These are phyloP conservation scores for Vitis hybrid DNA, from an alignment of 177 flowering plant genomes.

Conservation along the genomic window DNA sequence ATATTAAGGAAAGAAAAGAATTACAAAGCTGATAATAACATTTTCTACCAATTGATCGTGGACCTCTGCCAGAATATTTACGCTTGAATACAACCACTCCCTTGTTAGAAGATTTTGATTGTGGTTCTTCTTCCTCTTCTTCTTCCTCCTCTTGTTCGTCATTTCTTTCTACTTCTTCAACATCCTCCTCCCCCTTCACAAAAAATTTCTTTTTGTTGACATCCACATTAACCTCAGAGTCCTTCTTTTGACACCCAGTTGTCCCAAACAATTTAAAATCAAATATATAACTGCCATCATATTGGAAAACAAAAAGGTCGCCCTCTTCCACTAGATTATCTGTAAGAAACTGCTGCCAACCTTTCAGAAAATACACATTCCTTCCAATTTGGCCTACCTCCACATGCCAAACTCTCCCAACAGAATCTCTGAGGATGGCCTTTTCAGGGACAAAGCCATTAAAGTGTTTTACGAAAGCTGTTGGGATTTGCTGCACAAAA, in stretches of 20 bases:
- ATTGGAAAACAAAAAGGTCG: slow-evolving; percentile 22
- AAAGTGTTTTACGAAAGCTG: not conserved
- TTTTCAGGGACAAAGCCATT: not conserved
- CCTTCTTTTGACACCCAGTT: slow-evolving; percentile 17
- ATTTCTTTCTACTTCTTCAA: not conserved
- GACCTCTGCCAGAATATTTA: too few species aligned
- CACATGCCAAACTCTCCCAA: slow-evolving; percentile 15
- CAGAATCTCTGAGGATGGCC: slow-evolving; percentile 2
- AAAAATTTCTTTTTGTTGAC: too few species aligned
- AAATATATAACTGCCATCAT: slow-evolving; percentile 11
- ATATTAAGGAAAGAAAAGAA: too few species aligned
- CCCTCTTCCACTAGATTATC: slow-evolving; percentile 13
- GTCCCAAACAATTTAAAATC: slow-evolving; percentile 18
- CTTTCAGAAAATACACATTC: slow-evolving; percentile 11
- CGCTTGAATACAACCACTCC: too few species aligned
- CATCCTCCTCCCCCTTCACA: not conserved
- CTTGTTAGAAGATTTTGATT: too few species aligned
- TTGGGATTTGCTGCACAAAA: slow-evolving; percentile 2
- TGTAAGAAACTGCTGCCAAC: slow-evolving; percentile 23
- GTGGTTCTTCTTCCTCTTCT: too few species aligned
- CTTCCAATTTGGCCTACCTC: not conserved
- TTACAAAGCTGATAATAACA: too few species aligned
- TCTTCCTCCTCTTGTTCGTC: not conserved
- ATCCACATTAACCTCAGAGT: not conserved
- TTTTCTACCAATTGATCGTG: too few species aligned